Evolutionary conservation across 73 alveolate genomes (phyloP).

Genomic region (Diophrys sp.): DNA sequence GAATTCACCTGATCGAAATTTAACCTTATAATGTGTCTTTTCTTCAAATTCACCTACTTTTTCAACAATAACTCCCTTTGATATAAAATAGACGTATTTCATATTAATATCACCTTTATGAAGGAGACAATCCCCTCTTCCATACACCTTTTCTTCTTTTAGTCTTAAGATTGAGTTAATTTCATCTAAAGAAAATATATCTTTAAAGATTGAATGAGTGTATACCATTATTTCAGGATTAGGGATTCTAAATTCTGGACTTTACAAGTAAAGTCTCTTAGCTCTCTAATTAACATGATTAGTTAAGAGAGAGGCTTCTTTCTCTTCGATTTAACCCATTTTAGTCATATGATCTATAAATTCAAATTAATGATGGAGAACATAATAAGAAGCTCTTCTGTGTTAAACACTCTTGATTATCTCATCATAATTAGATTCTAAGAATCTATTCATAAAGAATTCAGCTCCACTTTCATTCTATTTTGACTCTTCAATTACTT

Average conservation of each 20-base stretch:
- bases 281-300: too few species aligned
- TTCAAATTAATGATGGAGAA: slow-evolving; percentile 19
- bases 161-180: too few species aligned
- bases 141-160: too few species aligned
- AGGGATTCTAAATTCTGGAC: too few species aligned
- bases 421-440: slow-evolving; percentile 52
- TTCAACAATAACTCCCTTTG: slow-evolving; percentile 20
- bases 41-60: too few species aligned
- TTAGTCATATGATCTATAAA: slow-evolving; percentile 12
- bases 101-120: background rate
- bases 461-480: slow-evolving; percentile 42
- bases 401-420: slow-evolving; percentile 55
- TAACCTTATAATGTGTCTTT: slow-evolving; percentile 13
- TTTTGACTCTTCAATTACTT: slow-evolving; percentile 32
- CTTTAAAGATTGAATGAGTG: too few species aligned
- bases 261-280: too few species aligned
- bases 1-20: background rate
- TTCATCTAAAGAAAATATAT: too few species aligned
- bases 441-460: slow-evolving; percentile 17
- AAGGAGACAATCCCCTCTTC: too few species aligned
- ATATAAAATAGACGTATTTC: slow-evolving; percentile 6
- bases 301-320: slow-evolving; percentile 7
- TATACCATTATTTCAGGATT: too few species aligned
- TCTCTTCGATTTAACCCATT: slow-evolving; percentile 28
- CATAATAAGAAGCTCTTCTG: slow-evolving; percentile 50